These are phyloP conservation scores for Fusarium sp. DNA, from an alignment of 2,329 filamentous ascomycete species.

Conservation along the genomic window DNA sequence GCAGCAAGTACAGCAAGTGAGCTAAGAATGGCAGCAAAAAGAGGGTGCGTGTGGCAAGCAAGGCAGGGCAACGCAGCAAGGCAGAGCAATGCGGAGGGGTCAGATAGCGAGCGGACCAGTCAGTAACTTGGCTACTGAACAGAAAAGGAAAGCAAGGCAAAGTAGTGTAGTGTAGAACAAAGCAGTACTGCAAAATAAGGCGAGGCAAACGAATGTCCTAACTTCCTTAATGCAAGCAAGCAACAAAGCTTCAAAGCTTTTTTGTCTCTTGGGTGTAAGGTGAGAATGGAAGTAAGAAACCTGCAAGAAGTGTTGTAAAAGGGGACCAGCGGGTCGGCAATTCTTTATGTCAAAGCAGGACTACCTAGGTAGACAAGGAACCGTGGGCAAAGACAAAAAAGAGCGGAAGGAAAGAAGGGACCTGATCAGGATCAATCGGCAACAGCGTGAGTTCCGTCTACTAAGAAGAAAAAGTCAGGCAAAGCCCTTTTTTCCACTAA, in stretches of 20 bases:
- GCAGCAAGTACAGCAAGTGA: conserved; percentile 38
- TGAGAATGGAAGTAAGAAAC: conserved; percentile 8
- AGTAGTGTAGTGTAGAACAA: neutral
- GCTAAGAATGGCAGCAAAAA: conserved; percentile 43
- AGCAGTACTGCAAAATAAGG: conserved; percentile 2
- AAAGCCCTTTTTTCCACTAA: conserved; percentile 28
- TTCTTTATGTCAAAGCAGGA: conserved; percentile 27
- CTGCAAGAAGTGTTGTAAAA: conserved; percentile 16
- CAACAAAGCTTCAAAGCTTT: conserved; percentile 16
- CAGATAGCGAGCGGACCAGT: neutral
- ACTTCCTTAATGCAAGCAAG: conserved; percentile 4
- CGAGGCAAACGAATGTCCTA: neutral
- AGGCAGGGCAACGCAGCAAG: conserved; percentile 13
- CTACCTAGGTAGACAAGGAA: neutral
- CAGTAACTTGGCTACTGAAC: neutral
- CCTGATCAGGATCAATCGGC: conserved; percentile 24
- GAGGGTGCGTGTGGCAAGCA: conserved; percentile 31
- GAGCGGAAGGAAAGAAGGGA: neutral
- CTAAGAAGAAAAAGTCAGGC: conserved; percentile 22
- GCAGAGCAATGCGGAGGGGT: conserved; percentile 5
- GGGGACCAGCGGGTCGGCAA: conserved; percentile 20
- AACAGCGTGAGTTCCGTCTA: neutral
- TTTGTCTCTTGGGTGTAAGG: conserved; percentile 1
- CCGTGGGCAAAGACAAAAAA: too few relatives aligned
- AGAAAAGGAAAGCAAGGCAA: conserved; percentile 16